A percentile compares a stretch with the other conserved stretches of the same genome.
These are phyloP conservation scores for Hericium coralloides DNA, from an alignment of 768 basidiomycete genomes.

Conservation along the genomic window DNA sequence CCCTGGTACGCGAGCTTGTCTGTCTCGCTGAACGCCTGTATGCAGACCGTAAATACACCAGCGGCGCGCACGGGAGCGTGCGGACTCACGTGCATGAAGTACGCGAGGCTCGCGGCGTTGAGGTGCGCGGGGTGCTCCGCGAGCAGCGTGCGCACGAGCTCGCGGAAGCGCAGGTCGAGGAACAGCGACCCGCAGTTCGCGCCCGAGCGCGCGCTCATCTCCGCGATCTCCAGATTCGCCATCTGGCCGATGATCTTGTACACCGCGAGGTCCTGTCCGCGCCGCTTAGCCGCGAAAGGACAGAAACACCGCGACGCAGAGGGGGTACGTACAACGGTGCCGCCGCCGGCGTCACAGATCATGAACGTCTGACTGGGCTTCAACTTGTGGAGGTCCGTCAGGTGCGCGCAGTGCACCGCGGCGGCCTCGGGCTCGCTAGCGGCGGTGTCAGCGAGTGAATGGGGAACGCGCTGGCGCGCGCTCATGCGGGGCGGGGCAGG, in stretches of 20 bases:
- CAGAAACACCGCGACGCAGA: conserved; percentile 2
- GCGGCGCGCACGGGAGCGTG: too few species aligned
- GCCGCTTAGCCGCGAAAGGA: conserved; percentile 7
- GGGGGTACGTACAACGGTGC: conserved; percentile 10
- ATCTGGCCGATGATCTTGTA: conserved; percentile 71
- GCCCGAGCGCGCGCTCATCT: conserved; percentile 82
- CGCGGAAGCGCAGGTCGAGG: conserved; percentile 79
- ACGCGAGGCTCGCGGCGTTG: conserved; percentile 71
- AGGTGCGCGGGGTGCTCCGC: conserved; percentile 82
- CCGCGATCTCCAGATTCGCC: conserved; percentile 80
- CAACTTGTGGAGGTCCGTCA: conserved; percentile 73
- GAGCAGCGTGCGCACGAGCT: conserved; percentile 68
- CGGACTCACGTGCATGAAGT: conserved; percentile 57
- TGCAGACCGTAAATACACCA: neutral
- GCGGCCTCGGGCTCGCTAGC: conserved; percentile 69
- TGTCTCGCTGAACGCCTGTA: conserved; percentile 67
- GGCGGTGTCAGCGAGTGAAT: conserved; percentile 1
- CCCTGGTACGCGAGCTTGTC: conserved; percentile 78
- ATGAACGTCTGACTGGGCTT: conserved; percentile 80
- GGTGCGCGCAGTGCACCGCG: conserved; percentile 81
- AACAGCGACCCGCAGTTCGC: conserved; percentile 85
- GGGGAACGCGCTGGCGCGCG: neutral
- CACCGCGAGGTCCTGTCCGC: conserved; percentile 30
- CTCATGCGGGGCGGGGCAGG: neutral
- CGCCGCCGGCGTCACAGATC: conserved; percentile 72